Evolutionary conservation across 2,329 filamentous ascomycete species (phyloP), one percentile per base, ranked within the genome.

Genomic region (Lachnellula occidentalis): DNA sequence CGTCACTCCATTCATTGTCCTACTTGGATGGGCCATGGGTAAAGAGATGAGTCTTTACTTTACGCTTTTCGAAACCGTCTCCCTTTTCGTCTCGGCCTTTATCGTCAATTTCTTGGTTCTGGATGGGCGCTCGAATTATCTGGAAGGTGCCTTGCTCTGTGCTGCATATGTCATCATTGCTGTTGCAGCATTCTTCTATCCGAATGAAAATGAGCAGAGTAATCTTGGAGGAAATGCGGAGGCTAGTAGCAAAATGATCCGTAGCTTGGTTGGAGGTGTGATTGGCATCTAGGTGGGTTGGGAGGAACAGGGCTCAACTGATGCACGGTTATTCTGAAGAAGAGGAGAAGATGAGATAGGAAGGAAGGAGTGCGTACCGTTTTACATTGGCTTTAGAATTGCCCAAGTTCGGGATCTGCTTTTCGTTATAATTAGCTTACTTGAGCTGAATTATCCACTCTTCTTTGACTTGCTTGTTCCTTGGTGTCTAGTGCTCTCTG

Each of bases 51-150:
- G 86, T 27, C 78, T 95, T 34, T 91, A 92, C 74, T 95, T 95
- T 71, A 90, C 90, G 57, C 79, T 90, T 48, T 95, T 95, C 71
- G 90, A 95, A 78, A 95, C 90, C 0, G 87, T 94, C 21, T 89
- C 87, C 54, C 80, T 95, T 65, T 95, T 95, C 71, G 83, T 92
- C 50, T 88, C 84, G 50, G 85, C 90, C 7, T 85, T 95, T 60
- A 90, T 95, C 59, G 88, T 92, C 71, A 94, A 92, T 72, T 95
- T 94, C 68, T 73, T 95, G 56, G 90, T 95, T 48, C 76, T 92
- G 57, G 90, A 95, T 66, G 90, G 90, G 11, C 81, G 90, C 69
- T 90, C 86, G 69, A 95, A 95, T 68, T 95, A 94, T 65, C 80
- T 95, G 12, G 90, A 95, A 73, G 90, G 90, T 14, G 85, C 85